Evolutionary conservation across 352 stramenopile species (phyloP).

Genomic region (Phytophthora pinifolia): DNA sequence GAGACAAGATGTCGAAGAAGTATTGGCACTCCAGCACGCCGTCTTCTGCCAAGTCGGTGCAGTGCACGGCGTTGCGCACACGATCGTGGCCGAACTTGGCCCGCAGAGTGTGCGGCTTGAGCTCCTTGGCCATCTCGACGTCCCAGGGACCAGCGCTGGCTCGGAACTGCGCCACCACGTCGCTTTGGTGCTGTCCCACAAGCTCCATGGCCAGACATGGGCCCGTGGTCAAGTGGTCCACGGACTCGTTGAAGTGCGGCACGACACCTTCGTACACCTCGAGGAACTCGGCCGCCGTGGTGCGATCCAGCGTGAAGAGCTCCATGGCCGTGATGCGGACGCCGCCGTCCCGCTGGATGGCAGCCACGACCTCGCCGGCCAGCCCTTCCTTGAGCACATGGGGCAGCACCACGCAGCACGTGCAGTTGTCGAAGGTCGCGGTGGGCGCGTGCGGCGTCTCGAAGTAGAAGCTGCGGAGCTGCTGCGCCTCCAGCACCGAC

Average conservation of each 20-base stretch:
- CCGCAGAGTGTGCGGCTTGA: slow-evolving; percentile 88
- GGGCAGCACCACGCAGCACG: slow-evolving; percentile 91
- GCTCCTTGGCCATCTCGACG: slow-evolving; percentile 92
- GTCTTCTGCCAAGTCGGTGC: slow-evolving; percentile 92
- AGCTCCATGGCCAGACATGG: slow-evolving; percentile 92
- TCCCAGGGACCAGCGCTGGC: slow-evolving; percentile 90
- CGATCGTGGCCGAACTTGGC: slow-evolving; percentile 88
- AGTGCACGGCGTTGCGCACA: slow-evolving; percentile 92
- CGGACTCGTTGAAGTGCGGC: slow-evolving; percentile 89
- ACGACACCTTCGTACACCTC: slow-evolving; percentile 92
- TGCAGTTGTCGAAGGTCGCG: slow-evolving; percentile 87
- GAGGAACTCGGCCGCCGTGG: slow-evolving; percentile 90
- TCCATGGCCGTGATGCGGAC: slow-evolving; percentile 89
- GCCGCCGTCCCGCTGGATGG: slow-evolving; percentile 61
- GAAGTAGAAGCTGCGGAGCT: slow-evolving; percentile 64
- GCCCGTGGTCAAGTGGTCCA: slow-evolving; percentile 89
- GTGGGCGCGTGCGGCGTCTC: slow-evolving; percentile 55
- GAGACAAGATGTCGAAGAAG: slow-evolving; percentile 93
- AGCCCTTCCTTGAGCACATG: slow-evolving; percentile 90
- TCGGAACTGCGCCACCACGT: slow-evolving; percentile 74
- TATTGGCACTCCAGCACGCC: slow-evolving; percentile 90
- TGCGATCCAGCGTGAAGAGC: slow-evolving; percentile 87
- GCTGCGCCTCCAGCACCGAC: slow-evolving; percentile 57
- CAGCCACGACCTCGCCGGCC: slow-evolving; percentile 79
- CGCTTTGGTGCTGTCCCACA: slow-evolving; percentile 49